Conservation (phyloP, 768 basidiomycete species). For the Ramaria sp. region DNA sequence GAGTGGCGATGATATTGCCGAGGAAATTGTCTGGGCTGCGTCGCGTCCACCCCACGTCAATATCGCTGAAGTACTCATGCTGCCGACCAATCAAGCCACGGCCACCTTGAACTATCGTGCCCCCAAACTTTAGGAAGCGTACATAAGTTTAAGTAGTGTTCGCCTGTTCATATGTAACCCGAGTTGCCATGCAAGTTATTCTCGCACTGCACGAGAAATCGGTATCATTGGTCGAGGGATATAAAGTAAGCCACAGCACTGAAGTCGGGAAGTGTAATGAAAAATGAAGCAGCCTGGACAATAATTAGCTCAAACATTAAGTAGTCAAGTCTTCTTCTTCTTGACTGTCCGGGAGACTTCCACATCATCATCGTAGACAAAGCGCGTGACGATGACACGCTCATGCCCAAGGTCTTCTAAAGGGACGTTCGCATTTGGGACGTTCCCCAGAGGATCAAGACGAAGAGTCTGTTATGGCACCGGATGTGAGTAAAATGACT, state of each 20-base stretch:
- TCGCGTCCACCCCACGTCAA: conserved; percentile 88
- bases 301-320: not conserved
- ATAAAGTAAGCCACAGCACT: not conserved
- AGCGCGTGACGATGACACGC: conserved; percentile 64
- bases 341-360: conserved; percentile 12
- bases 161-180: not conserved
- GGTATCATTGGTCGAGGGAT: not conserved
- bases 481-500: conserved; percentile 5
- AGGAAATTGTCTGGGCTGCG: conserved; percentile 97
- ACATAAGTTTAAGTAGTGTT: not conserved
- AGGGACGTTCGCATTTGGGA: conserved; percentile 45
- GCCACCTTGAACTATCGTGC: conserved; percentile 14
- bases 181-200: not conserved
- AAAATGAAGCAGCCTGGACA: not conserved
- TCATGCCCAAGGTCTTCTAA: conserved; percentile 49
- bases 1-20: conserved; percentile 79
- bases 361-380: conserved; percentile 49
- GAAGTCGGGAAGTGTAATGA: not conserved
- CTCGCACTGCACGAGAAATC: not conserved
- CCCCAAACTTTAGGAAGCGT: not conserved
- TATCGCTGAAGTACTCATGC: conserved; percentile 68
- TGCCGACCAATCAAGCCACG: conserved; percentile 76
- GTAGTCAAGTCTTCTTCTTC: conserved; percentile 16
- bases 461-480: conserved; percentile 35
- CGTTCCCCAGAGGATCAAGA: conserved; percentile 66